Base-by-base conservation (phyloP, 352 stramenopile species). In the Pythium coloratum region DNA sequence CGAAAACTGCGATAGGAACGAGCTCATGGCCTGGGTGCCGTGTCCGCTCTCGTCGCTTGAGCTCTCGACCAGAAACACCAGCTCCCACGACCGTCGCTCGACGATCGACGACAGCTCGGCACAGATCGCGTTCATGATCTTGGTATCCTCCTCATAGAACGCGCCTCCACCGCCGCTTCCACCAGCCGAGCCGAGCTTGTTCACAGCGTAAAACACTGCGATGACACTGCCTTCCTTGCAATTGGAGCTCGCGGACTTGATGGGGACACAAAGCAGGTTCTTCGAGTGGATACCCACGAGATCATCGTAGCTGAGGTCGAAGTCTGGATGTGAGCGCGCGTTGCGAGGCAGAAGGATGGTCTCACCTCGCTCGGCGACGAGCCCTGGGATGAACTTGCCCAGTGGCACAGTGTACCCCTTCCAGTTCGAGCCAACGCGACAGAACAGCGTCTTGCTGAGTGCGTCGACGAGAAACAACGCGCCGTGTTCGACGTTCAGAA, bases 391-490 rank as follows among this genome's bases (percentile, higher is more conserved):
- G 63, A 81, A 91, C 44, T 89, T 75, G 28, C 77, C 84, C 32
- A 92, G 73, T 0, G 81, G 80, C n/a, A 92, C 70, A 1, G 77
- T 77, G 61, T 91, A 91, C 3, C 82, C 86, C 51, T 92, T 81
- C 70, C 80, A 91, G 44, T 90, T 88, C 6, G 75, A 72, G 13
- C 80, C 79, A 1, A 89, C 75, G 30, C 86, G 82, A 16, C 83
- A 84, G 55, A 89, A 88, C 18, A 95, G 58, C 20, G 78, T 88
- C 26, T 85, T 81, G 40, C 73, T 86, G 18, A 91, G 77, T 30
- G 87, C 73, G 62, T 96, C 87, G 18, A 94, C 83, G 40, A 95
- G 76, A 62, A 94, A 94, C 18, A 96, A 66, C 36, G 80, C 82
- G 28, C 80, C 82, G 64, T 92, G 82, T 62, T 91, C 79, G 55